Evolutionary conservation across 352 stramenopile genomes (phyloP), one percentile per base, ranked within the genome.

Genomic region (Pythium oligandrum): DNA sequence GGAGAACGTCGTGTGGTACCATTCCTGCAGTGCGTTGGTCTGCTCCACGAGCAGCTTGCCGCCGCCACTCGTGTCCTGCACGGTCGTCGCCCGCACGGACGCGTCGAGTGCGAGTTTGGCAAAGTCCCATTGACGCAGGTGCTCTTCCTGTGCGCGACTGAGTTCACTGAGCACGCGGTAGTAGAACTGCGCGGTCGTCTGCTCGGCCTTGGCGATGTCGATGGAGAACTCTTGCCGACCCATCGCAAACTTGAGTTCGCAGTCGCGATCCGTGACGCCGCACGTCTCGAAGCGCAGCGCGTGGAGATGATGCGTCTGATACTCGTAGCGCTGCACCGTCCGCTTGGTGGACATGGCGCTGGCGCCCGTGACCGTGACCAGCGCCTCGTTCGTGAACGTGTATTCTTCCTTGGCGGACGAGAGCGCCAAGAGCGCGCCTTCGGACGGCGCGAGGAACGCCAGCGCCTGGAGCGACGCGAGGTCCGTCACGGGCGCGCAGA

Each of bases 231-330:
- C 46, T 12, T 55, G 17, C 26, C 4, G n/a, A 32, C 39, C 54
- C 38, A 61, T 61, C 37, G 9, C n/a, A 33, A 61, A 55, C 35
- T 61, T 61, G 40, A 61, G 45, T 38, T 61, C 54, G 34, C 54
- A 61, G 40, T 61, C 54, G 42, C 54, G 54, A 35, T 61, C 54
- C 11, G 48, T 61, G 46, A 54, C 46, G 6, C 54, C 54, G 39
- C 46, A 54, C 26, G 35, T 61, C 30, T 61, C 54, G 33, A 61
- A 61, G 4, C 37, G 30, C 12, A 61, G 2, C 17, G 38, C 6
- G 38, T 11, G 51, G 31, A 61, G 6, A 12, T 11, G 35, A 10
- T 55, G 11, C 5, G 40, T 43, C 33, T 39, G 34, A 35, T 56
- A 61, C 45, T 55, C 47, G 47, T 56, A 61, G 17, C 54, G 54